A percentile compares a stretch with the other conserved stretches of the same genome.
Conservation (phyloP, 1,284 basidiomycete species). For the Fomitiporia mediterranea region DNA sequence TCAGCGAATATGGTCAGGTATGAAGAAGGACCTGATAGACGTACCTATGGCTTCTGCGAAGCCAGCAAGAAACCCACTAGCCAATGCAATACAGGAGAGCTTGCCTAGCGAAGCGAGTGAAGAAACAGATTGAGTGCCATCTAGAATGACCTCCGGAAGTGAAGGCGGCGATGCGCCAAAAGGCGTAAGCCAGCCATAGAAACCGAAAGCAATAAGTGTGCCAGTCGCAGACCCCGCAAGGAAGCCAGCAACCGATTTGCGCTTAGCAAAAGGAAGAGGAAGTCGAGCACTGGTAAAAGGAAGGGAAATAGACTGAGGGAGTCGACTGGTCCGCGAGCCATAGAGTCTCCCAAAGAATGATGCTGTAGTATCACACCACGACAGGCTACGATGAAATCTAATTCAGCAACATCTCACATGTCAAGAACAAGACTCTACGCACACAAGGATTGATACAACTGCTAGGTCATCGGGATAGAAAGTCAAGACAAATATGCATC, state of each 20-base stretch:
- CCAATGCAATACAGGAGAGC: constrained; percentile 55
- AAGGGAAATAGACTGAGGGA: constrained; percentile 50
- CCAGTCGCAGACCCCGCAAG: constrained; percentile 79
- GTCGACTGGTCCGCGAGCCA: constrained; percentile 70
- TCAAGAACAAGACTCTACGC: constrained; percentile 31
- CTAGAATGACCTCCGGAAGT: neutral
- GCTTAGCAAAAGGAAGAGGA: constrained; percentile 70
- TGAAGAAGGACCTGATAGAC: constrained; percentile 28
- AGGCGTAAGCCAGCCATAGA: constrained; percentile 69
- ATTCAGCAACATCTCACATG: constrained; percentile 1
- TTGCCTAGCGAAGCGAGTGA: constrained; percentile 5
- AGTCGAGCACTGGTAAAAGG: constrained; percentile 35
- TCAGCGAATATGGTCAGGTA: constrained; percentile 12
- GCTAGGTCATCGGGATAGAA: constrained; percentile 86
- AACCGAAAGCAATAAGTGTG: constrained; percentile 64
- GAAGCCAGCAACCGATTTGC: constrained; percentile 90
- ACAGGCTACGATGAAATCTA: constrained; percentile 53
- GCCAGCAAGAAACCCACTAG: constrained; percentile 76
- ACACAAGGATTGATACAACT: constrained; percentile 85
- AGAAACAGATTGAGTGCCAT: neutral
- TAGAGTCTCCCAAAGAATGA: constrained; percentile 89
- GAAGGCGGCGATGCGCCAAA: constrained; percentile 37
- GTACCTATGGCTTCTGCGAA: constrained; percentile 80
- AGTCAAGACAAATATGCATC: constrained; percentile 78
- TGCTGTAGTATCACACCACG: constrained; percentile 96